Evolutionary conservation across 1,284 basidiomycete genomes (phyloP).

Genomic region (Ganoderma resinaceum): DNA sequence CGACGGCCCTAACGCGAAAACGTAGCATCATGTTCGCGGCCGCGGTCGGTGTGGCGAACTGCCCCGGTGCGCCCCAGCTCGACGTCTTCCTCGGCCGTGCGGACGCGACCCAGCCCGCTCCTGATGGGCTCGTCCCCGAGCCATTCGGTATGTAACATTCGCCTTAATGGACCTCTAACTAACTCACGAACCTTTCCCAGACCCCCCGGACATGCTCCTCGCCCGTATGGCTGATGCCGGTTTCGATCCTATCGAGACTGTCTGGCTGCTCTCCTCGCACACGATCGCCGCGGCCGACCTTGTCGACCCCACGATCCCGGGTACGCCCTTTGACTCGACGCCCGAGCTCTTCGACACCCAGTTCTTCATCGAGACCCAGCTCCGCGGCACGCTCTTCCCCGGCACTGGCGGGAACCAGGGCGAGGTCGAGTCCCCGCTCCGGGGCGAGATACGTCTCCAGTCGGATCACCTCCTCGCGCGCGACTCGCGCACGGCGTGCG

Average conservation of each 20-base stretch:
- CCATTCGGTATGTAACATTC: constrained; percentile 38
- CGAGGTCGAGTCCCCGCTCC: constrained; percentile 33
- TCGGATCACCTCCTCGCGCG: constrained; percentile 38
- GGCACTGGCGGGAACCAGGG: constrained; percentile 35
- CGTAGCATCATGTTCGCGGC: constrained; percentile 41
- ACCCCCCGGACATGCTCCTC: constrained; percentile 39
- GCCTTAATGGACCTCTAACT: too few relatives aligned
- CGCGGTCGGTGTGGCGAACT: constrained; percentile 39
- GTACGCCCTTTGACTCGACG: constrained; percentile 32
- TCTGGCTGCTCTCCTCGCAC: constrained; percentile 47
- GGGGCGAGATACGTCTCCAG: constrained; percentile 40
- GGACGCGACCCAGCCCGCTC: constrained; percentile 40
- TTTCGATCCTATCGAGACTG: constrained; percentile 47
- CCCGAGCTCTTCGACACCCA: constrained; percentile 33
- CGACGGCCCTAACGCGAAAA: too few relatives aligned
- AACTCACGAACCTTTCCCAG: neutral
- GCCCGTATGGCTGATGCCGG: constrained; percentile 36
- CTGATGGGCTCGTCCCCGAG: constrained; percentile 47
- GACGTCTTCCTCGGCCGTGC: constrained; percentile 43
- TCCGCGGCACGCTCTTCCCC: constrained; percentile 38
- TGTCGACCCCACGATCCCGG: constrained; percentile 28
- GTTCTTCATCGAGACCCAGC: constrained; percentile 34
- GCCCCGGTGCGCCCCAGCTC: constrained; percentile 41
- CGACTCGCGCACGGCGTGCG: constrained; percentile 39
- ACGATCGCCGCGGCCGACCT: constrained; percentile 33